Evolutionary conservation across 1,284 basidiomycete genomes (phyloP).

Genomic region (Tausonia pullulans): DNA sequence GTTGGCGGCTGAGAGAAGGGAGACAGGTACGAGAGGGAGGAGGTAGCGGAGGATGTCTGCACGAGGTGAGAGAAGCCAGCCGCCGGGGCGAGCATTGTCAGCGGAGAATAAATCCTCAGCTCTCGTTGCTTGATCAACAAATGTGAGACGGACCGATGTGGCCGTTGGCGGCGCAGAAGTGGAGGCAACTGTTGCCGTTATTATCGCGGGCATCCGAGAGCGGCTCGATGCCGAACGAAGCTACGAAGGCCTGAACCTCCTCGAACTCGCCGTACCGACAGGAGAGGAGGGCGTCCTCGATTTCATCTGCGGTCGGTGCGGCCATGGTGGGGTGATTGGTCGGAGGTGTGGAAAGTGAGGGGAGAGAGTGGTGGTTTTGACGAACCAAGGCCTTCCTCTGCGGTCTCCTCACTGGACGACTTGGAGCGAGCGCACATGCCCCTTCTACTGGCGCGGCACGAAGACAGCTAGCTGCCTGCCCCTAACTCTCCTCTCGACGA

Average conservation of each 20-base stretch:
- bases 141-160: slow-evolving; percentile 53
- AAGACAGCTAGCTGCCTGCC: no score
- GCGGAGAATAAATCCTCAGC: not conserved
- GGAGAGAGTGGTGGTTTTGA: no score
- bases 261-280: slow-evolving; percentile 75
- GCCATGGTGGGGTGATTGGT: not conserved
- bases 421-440: no score
- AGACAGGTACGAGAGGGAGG: slow-evolving; percentile 49
- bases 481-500: no score
- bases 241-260: slow-evolving; percentile 56
- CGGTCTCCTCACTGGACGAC: no score
- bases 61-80: not conserved
- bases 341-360: no score
- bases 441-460: no score
- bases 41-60: slow-evolving; percentile 61
- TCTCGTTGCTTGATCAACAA: not conserved
- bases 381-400: no score
- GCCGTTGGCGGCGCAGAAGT: slow-evolving; percentile 78
- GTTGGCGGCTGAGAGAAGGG: slow-evolving; percentile 52
- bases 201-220: slow-evolving; percentile 54
- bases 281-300: slow-evolving; percentile 64
- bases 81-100: slow-evolving; percentile 6
- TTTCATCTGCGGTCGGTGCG: slow-evolving; percentile 42
- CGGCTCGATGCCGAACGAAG: slow-evolving; percentile 45
- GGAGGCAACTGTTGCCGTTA: slow-evolving; percentile 62